A percentile compares a stretch with the other conserved stretches of the same genome.
These are phyloP conservation scores for Clarireedia monteithiana DNA, from an alignment of 2,329 filamentous ascomycete genomes.

Conservation along the genomic window DNA sequence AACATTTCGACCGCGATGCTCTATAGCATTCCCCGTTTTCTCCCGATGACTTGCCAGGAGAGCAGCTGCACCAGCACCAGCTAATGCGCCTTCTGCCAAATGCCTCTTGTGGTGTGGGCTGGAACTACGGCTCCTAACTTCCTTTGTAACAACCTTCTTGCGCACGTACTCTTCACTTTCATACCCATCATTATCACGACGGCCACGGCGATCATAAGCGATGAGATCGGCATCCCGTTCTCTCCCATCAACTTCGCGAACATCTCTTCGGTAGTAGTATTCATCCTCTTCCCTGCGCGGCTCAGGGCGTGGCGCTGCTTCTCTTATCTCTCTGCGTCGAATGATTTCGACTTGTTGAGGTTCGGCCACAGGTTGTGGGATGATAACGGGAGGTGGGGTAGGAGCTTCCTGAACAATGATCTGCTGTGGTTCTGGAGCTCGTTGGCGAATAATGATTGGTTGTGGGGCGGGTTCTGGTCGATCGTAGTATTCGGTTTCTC, in stretches of 20 bases:
- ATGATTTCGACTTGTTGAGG: constrained; percentile 22
- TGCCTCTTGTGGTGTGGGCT: constrained; percentile 49
- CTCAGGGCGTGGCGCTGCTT: constrained; percentile 17
- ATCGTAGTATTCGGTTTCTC: constrained; percentile 55
- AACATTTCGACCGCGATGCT: constrained; percentile 25
- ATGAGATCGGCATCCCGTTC: constrained; percentile 22
- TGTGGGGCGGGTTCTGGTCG: constrained; percentile 41
- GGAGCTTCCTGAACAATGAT: constrained; percentile 54
- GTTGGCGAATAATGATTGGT: constrained; percentile 50
- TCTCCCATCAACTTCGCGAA: constrained; percentile 20
- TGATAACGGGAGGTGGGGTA: constrained; percentile 42
- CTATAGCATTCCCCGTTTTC: constrained; percentile 26
- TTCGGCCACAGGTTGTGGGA: constrained; percentile 19
- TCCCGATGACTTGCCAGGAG: constrained; percentile 47
- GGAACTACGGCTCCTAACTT: constrained; percentile 41
- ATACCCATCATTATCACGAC: constrained; percentile 34
- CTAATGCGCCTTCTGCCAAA: constrained; percentile 56
- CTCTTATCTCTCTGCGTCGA: constrained; percentile 19
- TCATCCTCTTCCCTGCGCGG: constrained; percentile 27
- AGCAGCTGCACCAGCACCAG: constrained; percentile 55
- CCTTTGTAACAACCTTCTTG: constrained; percentile 32
- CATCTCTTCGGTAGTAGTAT: constrained; percentile 32
- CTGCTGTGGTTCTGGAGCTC: constrained; percentile 47
- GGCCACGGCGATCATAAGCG: constrained; percentile 34
- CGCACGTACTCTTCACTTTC: constrained; percentile 38